A percentile compares a stretch with the other conserved stretches of the same genome.
These are phyloP conservation scores for Hirschfeldia incana DNA, from an alignment of 345 rosid genomes.

Conservation along the genomic window DNA sequence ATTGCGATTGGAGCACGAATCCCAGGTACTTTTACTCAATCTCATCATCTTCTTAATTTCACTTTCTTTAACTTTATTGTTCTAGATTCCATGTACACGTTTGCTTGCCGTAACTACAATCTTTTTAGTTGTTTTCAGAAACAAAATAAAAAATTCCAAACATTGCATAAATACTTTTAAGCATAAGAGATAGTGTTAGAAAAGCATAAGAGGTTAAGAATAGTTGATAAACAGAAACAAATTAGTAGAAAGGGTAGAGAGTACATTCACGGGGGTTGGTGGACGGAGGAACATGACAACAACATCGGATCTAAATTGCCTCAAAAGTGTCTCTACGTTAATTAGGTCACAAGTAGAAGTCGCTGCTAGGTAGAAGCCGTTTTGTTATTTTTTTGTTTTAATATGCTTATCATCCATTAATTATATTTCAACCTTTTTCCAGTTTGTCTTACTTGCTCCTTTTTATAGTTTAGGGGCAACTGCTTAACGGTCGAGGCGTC, in stretches of 20 bases:
- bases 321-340: slow-evolving; percentile 42
- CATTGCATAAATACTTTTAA: slow-evolving; percentile 22
- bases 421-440: slow-evolving; percentile 26
- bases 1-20: slow-evolving; percentile 89
- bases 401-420: slow-evolving; percentile 28
- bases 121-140: slow-evolving; percentile 7
- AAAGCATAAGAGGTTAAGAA: background rate
- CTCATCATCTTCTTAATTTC: slow-evolving; percentile 14
- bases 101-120: slow-evolving; percentile 46
- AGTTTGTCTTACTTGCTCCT: slow-evolving; percentile 37
- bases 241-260: slow-evolving; percentile 29
- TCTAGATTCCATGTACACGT: slow-evolving; percentile 23
- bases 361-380: slow-evolving; percentile 42
- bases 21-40: slow-evolving; percentile 64
- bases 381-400: slow-evolving; percentile 34
- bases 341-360: slow-evolving; percentile 46
- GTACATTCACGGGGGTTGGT: slow-evolving; percentile 43
- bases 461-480: slow-evolving; percentile 21
- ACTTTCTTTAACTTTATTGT: slow-evolving; percentile 11
- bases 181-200: slow-evolving; percentile 24
- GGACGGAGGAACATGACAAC: slow-evolving; percentile 40
- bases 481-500: slow-evolving; percentile 20
- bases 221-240: slow-evolving; percentile 26
- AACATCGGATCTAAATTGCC: slow-evolving; percentile 40
- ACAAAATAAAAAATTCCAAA: background rate